These are phyloP conservation scores for Thecamonas trahens DNA, from an alignment of 78 protist genomes.

Conservation along the genomic window DNA sequence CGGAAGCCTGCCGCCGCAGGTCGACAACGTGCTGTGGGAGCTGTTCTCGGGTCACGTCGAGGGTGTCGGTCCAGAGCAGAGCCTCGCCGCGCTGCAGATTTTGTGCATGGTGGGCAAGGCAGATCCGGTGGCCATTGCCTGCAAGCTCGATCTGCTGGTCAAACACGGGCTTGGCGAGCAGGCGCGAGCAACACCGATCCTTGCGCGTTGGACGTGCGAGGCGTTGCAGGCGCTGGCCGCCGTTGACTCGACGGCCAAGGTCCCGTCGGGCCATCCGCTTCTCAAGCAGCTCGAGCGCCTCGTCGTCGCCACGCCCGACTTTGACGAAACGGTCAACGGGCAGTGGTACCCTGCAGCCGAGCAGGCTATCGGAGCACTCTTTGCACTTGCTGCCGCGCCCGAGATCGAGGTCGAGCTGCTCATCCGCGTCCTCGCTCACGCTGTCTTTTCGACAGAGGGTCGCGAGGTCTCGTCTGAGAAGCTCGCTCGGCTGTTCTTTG, in stretches of 20 bases:
- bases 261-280: constrained; percentile 10
- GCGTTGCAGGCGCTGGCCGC: background rate
- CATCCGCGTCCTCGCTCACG: background rate
- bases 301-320: background rate
- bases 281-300: constrained; percentile 4
- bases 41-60: constrained; percentile 13
- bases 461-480: background rate
- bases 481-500: constrained; percentile 29
- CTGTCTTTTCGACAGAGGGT: background rate
- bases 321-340: background rate
- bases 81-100: background rate
- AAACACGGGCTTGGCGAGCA: background rate
- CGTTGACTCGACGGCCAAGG: background rate
- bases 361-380: constrained; percentile 44
- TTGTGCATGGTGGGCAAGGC: background rate
- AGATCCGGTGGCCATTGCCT: background rate
- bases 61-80: background rate
- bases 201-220: background rate
- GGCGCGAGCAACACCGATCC: background rate
- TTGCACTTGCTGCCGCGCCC: constrained; percentile 36
- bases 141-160: background rate
- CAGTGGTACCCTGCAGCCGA: constrained; percentile 44
- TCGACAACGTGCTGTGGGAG: constrained; percentile 52
- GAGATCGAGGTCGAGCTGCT: constrained; percentile 10
- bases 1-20: background rate